Conservation (phyloP, 148 eudicot genomes). For the Camellia granthamiana region DNA sequence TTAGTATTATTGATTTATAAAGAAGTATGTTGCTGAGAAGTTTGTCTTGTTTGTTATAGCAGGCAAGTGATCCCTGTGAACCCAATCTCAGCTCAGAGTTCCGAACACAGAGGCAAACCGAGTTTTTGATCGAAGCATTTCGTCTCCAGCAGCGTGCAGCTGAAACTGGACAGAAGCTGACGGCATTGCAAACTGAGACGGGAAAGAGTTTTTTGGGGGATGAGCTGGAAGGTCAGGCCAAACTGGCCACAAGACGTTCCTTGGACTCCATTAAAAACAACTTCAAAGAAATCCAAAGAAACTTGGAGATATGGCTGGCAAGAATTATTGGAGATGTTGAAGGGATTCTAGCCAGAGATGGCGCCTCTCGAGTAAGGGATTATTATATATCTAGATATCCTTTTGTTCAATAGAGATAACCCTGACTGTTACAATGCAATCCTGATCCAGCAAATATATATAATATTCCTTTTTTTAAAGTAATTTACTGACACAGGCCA, state of each 20-base stretch:
- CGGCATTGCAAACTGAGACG: slow-evolving; percentile 67
- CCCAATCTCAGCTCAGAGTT: slow-evolving; percentile 62
- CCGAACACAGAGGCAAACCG: slow-evolving; percentile 82
- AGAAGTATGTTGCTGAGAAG: neutral
- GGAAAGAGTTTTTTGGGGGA: slow-evolving; percentile 50
- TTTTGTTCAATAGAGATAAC: slow-evolving; percentile 39
- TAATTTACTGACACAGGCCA: slow-evolving; percentile 1
- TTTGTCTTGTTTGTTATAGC: slow-evolving; percentile 37
- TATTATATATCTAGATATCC: slow-evolving; percentile 68
- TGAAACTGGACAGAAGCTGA: slow-evolving; percentile 77
- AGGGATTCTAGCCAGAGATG: slow-evolving; percentile 86
- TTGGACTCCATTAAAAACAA: slow-evolving; percentile 72
- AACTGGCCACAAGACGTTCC: slow-evolving; percentile 53
- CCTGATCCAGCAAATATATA: slow-evolving; percentile 12
- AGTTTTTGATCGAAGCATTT: slow-evolving; percentile 82
- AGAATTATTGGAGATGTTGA: slow-evolving; percentile 93
- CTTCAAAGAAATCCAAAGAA: slow-evolving; percentile 89
- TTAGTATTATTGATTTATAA: neutral
- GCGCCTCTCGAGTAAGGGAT: slow-evolving; percentile 75
- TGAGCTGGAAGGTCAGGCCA: slow-evolving; percentile 49
- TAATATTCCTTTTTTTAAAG: neutral
- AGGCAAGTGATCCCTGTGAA: slow-evolving; percentile 83
- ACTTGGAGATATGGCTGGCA: slow-evolving; percentile 93
- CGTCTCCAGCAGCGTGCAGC: slow-evolving; percentile 87
- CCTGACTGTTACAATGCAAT: neutral